phyloP scores from a whole-genome alignment of 345 rosid species.

The Brassica napus region DNA sequence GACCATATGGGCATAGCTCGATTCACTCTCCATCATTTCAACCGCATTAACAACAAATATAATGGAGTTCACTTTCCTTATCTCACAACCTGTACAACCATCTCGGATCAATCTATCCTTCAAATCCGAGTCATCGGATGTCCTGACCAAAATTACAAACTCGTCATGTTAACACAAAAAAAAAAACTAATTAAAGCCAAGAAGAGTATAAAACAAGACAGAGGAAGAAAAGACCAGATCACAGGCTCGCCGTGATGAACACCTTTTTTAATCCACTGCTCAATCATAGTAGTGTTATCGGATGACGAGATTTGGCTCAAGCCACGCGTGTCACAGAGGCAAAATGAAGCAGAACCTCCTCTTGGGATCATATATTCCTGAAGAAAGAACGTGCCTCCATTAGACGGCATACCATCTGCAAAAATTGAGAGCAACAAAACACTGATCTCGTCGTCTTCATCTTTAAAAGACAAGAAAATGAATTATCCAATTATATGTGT shows the following conservation, averaged over 20 bases:
- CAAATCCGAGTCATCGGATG: conserved; percentile 52
- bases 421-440: background rate
- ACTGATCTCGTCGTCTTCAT: background rate
- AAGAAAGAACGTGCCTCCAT: conserved; percentile 72
- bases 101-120: conserved; percentile 44
- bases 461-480: background rate
- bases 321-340: conserved; percentile 70
- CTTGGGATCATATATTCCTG: conserved; percentile 64
- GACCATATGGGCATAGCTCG: conserved; percentile 43
- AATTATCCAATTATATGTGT: background rate
- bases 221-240: conserved; percentile 46
- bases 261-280: conserved; percentile 64
- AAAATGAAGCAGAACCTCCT: conserved; percentile 58
- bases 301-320: conserved; percentile 41
- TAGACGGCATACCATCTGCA: conserved; percentile 49
- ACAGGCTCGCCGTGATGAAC: conserved; percentile 61
- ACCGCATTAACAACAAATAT: conserved; percentile 68
- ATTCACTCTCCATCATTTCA: conserved; percentile 47
- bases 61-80: conserved; percentile 61
- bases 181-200: background rate
- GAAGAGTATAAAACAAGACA: background rate
- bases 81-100: conserved; percentile 31
- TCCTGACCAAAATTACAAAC: conserved; percentile 44
- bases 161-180: conserved; percentile 1
- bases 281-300: conserved; percentile 50